Conservation (phyloP, 805 yeast species). For the Vanderwaltozyma verrucispora region DNA sequence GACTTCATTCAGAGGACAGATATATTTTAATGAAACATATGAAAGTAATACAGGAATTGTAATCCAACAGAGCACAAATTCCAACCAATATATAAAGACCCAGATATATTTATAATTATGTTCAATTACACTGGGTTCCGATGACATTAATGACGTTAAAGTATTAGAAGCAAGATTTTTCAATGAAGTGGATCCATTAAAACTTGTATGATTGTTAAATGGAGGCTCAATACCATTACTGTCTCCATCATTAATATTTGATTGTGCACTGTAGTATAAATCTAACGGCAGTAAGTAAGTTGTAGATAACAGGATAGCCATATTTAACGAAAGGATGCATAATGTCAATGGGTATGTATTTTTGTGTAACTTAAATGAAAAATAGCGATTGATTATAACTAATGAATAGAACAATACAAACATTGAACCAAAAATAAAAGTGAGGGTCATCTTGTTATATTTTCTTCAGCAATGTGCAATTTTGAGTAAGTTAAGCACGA, state of each 20-base stretch:
- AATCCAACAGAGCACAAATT: constrained; percentile 26
- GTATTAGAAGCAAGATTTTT: no score
- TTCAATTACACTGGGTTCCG: not conserved
- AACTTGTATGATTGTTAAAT: constrained; percentile 2
- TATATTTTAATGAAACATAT: constrained; percentile 21
- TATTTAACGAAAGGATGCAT: constrained; percentile 14
- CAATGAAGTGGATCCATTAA: not conserved
- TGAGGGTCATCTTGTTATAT: constrained; percentile 1
- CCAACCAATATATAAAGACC: constrained; percentile 23
- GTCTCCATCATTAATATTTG: constrained; percentile 2
- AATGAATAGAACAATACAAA: constrained; percentile 8
- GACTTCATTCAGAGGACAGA: constrained; percentile 9
- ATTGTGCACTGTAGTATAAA: constrained; percentile 8
- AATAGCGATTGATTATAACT: constrained; percentile 18
- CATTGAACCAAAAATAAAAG: not conserved
- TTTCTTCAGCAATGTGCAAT: no score
- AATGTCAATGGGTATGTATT: constrained; percentile 18
- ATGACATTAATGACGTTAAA: not conserved
- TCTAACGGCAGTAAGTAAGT: constrained; percentile 24
- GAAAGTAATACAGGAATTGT: constrained; percentile 25
- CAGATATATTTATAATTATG: constrained; percentile 13
- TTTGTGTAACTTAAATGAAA: constrained; percentile 22
- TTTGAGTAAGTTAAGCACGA: no score
- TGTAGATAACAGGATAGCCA: constrained; percentile 21
- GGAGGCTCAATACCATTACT: not conserved